Percentiles rank a stretch among this genome's conserved stretches.
Conservation (phyloP, 768 basidiomycete species). For the Boletus coccyginus region DNA sequence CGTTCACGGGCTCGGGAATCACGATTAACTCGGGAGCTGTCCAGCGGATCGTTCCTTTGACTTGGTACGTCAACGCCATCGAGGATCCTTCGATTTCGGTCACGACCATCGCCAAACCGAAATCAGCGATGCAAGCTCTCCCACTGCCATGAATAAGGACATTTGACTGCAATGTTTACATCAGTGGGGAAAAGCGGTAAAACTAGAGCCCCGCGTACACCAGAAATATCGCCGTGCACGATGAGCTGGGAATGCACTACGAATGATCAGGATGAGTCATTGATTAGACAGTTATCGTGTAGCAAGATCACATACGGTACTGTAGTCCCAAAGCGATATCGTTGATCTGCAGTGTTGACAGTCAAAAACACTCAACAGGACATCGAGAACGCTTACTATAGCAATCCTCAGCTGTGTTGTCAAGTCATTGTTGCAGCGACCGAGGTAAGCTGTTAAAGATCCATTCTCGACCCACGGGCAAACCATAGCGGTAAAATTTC, state of each 20-base stretch:
- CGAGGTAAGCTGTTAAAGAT: conserved; percentile 23
- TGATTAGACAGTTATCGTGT: background rate
- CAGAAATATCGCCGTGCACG: conserved; percentile 28
- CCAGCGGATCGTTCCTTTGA: conserved; percentile 46
- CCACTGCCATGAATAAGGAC: conserved; percentile 42
- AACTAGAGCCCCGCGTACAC: conserved; percentile 18
- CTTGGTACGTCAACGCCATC: conserved; percentile 30
- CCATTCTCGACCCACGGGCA: conserved; percentile 35
- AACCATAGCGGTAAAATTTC: conserved; percentile 32
- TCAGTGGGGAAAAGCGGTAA: background rate
- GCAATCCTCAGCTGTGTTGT: conserved; percentile 8
- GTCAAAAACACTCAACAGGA: background rate
- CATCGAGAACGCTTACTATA: conserved; percentile 9
- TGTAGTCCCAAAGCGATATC: conserved; percentile 28
- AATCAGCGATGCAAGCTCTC: conserved; percentile 44
- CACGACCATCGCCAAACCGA: conserved; percentile 43
- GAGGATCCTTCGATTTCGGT: conserved; percentile 33
- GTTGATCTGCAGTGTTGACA: conserved; percentile 13
- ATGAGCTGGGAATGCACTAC: conserved; percentile 21
- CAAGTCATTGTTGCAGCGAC: conserved; percentile 10
- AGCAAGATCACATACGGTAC: conserved; percentile 16
- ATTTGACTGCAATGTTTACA: conserved; percentile 33
- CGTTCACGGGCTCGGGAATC: background rate
- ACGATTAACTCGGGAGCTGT: conserved; percentile 43
- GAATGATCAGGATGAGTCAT: background rate